These are phyloP conservation scores for Trichoderma citrinoviride DNA, from an alignment of 2,329 filamentous ascomycete species.

Conservation along the genomic window DNA sequence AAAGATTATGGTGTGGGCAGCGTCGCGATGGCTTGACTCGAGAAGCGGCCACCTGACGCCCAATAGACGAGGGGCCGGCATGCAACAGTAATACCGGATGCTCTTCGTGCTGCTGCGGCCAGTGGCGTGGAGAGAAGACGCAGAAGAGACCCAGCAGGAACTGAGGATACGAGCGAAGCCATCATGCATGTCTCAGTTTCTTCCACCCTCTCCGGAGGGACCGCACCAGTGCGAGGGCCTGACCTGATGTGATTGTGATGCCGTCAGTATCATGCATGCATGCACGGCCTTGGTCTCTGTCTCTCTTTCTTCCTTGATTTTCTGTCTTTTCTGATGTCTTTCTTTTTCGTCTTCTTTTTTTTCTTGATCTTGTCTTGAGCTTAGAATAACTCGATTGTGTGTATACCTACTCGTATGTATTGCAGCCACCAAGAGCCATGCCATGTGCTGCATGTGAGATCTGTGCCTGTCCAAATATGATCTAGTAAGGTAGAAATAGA, in stretches of 20 bases:
- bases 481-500: background rate
- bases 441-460: background rate
- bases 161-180: constrained; percentile 24
- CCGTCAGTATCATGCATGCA: too few species aligned
- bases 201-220: constrained; percentile 19
- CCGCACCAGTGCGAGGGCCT: constrained; percentile 17
- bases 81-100: background rate
- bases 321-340: background rate
- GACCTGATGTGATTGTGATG: background rate
- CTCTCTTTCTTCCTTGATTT: background rate
- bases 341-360: background rate
- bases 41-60: constrained; percentile 23
- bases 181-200: constrained; percentile 31
- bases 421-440: background rate
- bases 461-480: too few species aligned
- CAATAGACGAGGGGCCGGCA: constrained; percentile 9
- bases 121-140: constrained; percentile 17
- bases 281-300: background rate
- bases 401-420: too few species aligned
- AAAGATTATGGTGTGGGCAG: constrained; percentile 3
- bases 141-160: constrained; percentile 21
- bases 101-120: constrained; percentile 19
- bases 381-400: background rate
- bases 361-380: background rate
- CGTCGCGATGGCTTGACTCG: constrained; percentile 9